phyloP scores from a whole-genome alignment of 2,329 filamentous ascomycete genomes.

The Macrophomina tecta region DNA sequence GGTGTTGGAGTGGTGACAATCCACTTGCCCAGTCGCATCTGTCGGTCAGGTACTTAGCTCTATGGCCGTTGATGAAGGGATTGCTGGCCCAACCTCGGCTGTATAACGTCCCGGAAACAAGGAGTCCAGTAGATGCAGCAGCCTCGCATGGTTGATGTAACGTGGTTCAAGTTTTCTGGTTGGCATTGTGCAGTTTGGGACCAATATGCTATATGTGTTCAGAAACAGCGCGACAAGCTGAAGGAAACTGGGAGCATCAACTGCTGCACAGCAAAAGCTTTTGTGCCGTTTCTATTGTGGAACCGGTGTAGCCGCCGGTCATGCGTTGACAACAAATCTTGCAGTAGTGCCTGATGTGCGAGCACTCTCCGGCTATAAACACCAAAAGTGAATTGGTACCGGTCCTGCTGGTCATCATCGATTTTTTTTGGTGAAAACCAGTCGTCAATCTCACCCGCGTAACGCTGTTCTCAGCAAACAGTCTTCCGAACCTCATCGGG shows the following conservation, averaged over 20 bases:
- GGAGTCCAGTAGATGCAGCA: not conserved
- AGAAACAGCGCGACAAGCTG: not conserved
- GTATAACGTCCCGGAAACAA: not conserved
- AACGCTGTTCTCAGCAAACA: too few species aligned
- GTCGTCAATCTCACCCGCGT: too few species aligned
- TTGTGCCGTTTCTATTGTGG: not conserved
- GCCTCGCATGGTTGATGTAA: not conserved
- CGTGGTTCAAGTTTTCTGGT: slow-evolving; percentile 6
- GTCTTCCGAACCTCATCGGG: too few species aligned
- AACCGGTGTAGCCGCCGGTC: not conserved
- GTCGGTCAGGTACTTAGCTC: not conserved
- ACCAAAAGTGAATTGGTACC: too few species aligned
- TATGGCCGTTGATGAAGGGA: not conserved
- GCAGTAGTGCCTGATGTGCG: not conserved
- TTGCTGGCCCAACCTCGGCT: not conserved
- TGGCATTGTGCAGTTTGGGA: not conserved
- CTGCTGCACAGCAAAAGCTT: not conserved
- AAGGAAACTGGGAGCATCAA: not conserved
- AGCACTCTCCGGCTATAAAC: too few species aligned
- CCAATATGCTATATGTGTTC: not conserved
- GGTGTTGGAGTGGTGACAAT: not conserved
- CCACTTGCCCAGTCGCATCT: slow-evolving; percentile 1
- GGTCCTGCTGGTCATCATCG: too few species aligned
- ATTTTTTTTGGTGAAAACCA: too few species aligned
- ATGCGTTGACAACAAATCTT: not conserved